phyloP scores from a whole-genome alignment of 352 stramenopile species.

The Thraustochytrium striatum region DNA sequence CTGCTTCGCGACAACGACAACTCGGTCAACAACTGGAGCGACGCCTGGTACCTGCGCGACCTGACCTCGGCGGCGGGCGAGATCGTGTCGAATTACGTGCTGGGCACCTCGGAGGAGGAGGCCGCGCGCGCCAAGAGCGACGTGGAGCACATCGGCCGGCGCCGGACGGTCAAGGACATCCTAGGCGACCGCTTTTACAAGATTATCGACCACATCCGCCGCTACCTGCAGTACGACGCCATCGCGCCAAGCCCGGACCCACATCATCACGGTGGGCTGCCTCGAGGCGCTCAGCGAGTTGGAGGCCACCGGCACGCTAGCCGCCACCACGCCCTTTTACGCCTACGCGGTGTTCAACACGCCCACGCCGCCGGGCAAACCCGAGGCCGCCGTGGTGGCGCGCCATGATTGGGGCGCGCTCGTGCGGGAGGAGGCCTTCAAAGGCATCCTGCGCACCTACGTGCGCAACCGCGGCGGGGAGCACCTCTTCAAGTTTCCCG shows the following conservation, averaged over 20 bases:
- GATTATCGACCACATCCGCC: conserved; percentile 42
- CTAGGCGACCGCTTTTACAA: conserved; percentile 29
- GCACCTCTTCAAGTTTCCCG: conserved; percentile 13
- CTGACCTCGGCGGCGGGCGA: conserved; percentile 29
- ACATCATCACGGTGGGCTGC: conserved; percentile 36
- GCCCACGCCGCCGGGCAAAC: conserved; percentile 32
- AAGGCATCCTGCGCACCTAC: conserved; percentile 19
- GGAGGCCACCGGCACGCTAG: not conserved
- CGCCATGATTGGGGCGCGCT: conserved; percentile 25
- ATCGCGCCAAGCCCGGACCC: conserved; percentile 29
- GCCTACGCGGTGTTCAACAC: conserved; percentile 27
- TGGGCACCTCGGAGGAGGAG: conserved; percentile 38
- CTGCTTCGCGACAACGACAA: conserved; percentile 47
- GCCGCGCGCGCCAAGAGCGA: not conserved
- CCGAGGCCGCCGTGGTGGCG: conserved; percentile 1
- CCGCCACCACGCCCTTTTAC: conserved; percentile 6
- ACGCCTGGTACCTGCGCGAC: conserved; percentile 30
- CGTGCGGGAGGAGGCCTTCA: conserved; percentile 43
- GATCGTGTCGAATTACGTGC: conserved; percentile 14
- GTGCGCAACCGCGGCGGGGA: conserved; percentile 1
- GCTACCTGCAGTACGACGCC: conserved; percentile 41
- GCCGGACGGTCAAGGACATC: conserved; percentile 4
- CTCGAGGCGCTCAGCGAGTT: conserved; percentile 17
- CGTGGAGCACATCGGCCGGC: not conserved
- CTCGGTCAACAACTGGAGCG: conserved; percentile 40